Evolutionary conservation across 1,139 yeast genomes (phyloP).

Genomic region (Suhomyces wounanorum): DNA sequence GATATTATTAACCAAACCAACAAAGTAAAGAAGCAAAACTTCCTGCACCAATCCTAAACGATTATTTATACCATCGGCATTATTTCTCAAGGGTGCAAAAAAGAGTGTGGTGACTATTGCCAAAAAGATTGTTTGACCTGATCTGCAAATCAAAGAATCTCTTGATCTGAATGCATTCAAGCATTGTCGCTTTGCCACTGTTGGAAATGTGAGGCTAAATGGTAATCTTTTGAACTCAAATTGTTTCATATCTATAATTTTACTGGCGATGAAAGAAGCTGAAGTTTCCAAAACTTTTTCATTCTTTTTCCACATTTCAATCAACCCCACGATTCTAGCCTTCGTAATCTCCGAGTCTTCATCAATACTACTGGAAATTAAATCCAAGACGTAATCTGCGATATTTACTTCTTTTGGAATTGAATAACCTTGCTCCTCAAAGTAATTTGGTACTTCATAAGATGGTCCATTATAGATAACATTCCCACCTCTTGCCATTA

Average conservation of each 20-base stretch:
- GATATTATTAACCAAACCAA: slow-evolving; percentile 28
- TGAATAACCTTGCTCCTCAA: slow-evolving; percentile 15
- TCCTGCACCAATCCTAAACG: slow-evolving; percentile 28
- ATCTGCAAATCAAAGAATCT: slow-evolving; percentile 24
- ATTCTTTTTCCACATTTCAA: slow-evolving; percentile 16
- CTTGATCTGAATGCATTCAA: slow-evolving; percentile 21
- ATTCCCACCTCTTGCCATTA: slow-evolving; percentile 26
- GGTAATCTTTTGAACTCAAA: slow-evolving; percentile 26
- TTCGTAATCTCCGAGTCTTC: slow-evolving; percentile 17
- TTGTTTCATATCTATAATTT: slow-evolving; percentile 7
- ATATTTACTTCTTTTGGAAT: slow-evolving; percentile 18
- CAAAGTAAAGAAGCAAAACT: slow-evolving; percentile 24
- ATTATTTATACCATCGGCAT: slow-evolving; percentile 23
- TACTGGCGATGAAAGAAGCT: background rate
- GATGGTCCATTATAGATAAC: slow-evolving; percentile 25
- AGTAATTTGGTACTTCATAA: slow-evolving; percentile 14
- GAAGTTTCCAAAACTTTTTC: background rate
- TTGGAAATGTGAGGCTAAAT: slow-evolving; percentile 16
- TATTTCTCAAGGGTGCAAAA: slow-evolving; percentile 25
- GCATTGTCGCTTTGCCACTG: slow-evolving; percentile 20
- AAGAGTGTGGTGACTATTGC: slow-evolving; percentile 24
- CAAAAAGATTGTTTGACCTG: slow-evolving; percentile 22
- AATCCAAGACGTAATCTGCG: slow-evolving; percentile 24
- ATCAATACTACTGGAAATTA: slow-evolving; percentile 16
- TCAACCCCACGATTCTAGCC: slow-evolving; percentile 17